These are phyloP conservation scores for Fusarium hainanense DNA, from an alignment of 2,329 filamentous ascomycete species.

Conservation along the genomic window DNA sequence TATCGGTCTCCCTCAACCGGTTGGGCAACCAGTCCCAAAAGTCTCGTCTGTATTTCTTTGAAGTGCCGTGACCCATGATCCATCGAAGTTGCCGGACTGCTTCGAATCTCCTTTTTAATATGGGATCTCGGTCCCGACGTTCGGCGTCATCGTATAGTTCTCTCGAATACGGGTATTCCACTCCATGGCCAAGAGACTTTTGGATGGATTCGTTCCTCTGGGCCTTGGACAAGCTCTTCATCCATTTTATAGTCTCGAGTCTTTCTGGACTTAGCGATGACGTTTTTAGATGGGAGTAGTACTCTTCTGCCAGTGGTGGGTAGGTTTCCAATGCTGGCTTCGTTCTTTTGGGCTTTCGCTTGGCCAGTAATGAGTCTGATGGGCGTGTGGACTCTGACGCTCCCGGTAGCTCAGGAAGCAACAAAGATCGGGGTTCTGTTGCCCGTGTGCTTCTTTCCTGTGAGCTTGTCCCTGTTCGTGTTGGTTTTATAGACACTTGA, in stretches of 20 bases:
- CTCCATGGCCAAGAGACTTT: neutral
- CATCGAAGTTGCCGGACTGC: slow-evolving; percentile 5
- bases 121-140: neutral
- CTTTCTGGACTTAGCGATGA: neutral
- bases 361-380: neutral
- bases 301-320: neutral
- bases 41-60: neutral
- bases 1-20: neutral
- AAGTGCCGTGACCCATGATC: neutral
- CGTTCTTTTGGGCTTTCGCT: neutral
- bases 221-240: neutral
- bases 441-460: neutral
- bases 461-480: neutral
- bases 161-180: slow-evolving; percentile 14
- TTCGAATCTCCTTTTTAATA: neutral
- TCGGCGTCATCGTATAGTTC: neutral
- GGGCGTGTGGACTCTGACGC: neutral
- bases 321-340: neutral
- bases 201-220: neutral
- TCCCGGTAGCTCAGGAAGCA: neutral
- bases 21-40: neutral
- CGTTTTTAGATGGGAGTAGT: neutral
- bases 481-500: neutral
- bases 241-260: neutral
- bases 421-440: neutral